These are phyloP conservation scores for Aspergillus panamensis DNA, from an alignment of 495 filamentous ascomycete genomes.

Conservation along the genomic window DNA sequence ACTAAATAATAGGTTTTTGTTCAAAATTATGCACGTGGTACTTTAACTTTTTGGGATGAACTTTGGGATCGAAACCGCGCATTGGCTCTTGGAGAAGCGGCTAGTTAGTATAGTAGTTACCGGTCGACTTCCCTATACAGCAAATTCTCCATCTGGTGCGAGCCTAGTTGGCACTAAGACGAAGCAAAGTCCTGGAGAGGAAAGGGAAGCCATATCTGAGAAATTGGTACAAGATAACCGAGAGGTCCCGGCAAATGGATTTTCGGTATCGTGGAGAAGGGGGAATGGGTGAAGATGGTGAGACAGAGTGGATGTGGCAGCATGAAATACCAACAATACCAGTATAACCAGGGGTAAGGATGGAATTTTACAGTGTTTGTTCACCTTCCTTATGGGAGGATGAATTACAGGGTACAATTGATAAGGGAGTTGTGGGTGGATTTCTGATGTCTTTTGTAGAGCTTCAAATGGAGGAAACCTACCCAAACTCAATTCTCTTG, in stretches of 20 bases:
- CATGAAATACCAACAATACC: neutral
- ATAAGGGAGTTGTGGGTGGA: too few relatives aligned
- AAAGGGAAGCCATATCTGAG: too few relatives aligned
- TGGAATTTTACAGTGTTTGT: neutral
- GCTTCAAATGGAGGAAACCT: neutral
- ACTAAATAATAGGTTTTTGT: too few relatives aligned
- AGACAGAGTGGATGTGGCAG: neutral
- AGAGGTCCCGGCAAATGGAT: constrained; percentile 7
- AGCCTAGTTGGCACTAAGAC: neutral
- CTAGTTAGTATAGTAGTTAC: neutral
- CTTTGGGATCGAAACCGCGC: neutral
- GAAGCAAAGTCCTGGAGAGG: neutral
- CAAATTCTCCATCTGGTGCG: neutral
- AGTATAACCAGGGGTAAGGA: neutral
- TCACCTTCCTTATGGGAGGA: neutral
- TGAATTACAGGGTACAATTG: neutral
- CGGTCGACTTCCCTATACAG: neutral
- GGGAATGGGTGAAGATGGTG: constrained; percentile 8
- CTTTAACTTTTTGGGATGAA: neutral
- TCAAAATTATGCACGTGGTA: neutral
- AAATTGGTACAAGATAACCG: constrained; percentile 3
- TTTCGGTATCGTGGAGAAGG: neutral
- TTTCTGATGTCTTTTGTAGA: too few relatives aligned
- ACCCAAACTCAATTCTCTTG: neutral
- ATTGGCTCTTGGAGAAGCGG: neutral